Evolutionary conservation across 805 yeast genomes (phyloP).

Genomic region (Isabelozyma pseudorhagii): DNA sequence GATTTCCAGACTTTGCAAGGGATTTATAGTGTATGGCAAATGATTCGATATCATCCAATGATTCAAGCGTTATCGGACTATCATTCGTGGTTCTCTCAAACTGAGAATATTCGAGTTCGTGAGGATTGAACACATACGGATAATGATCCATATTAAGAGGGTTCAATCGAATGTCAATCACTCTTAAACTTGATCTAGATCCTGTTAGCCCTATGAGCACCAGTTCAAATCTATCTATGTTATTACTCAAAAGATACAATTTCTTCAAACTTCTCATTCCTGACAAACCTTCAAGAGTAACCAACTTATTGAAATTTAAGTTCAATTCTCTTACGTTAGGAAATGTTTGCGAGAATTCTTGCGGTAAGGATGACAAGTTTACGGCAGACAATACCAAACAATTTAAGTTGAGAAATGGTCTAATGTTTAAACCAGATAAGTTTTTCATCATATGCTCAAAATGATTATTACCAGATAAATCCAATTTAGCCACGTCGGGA

Average conservation of each 20-base stretch:
- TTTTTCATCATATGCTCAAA: conserved; percentile 2
- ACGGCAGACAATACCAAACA: conserved; percentile 46
- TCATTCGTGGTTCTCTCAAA: conserved; percentile 9
- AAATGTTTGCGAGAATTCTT: conserved; percentile 32
- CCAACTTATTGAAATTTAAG: conserved; percentile 47
- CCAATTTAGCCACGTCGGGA: conserved; percentile 28
- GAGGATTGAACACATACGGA: conserved; percentile 52
- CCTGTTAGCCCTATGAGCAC: conserved; percentile 29
- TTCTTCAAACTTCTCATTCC: conserved; percentile 32
- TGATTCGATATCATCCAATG: conserved; percentile 50
- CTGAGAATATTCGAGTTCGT: conserved; percentile 25
- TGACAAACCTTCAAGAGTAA: conserved; percentile 29
- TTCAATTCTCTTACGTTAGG: conserved; percentile 48
- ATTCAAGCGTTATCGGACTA: conserved; percentile 42
- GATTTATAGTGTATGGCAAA: conserved; percentile 46
- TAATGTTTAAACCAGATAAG: not conserved
- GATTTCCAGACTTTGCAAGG: conserved; percentile 29
- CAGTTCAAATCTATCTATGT: conserved; percentile 29
- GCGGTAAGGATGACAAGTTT: conserved; percentile 38
- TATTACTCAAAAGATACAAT: conserved; percentile 45
- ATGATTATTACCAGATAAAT: conserved; percentile 38
- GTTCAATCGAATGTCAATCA: conserved; percentile 49
- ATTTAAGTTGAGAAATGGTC: conserved; percentile 33
- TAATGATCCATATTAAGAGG: conserved; percentile 46
- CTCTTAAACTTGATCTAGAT: conserved; percentile 28